Evolutionary conservation across 2,329 filamentous ascomycete species (phyloP), one percentile per base, ranked within the genome.

Genomic region (Hymenoscyphus scutula): DNA sequence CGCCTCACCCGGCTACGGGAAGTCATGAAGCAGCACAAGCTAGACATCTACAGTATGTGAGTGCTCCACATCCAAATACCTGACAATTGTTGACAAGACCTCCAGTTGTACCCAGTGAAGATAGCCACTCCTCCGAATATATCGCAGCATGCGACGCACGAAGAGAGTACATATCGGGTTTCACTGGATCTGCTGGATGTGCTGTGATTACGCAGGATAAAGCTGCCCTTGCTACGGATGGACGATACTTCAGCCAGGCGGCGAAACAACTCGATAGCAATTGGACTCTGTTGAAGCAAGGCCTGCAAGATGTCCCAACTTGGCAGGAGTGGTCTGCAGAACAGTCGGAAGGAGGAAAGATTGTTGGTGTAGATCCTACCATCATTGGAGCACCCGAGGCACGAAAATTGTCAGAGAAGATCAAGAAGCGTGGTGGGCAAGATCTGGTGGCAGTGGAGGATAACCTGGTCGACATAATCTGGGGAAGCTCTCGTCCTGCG

Each of bases 241-340:
- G 95, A 32, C 89, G 95, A 68, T 99, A 99, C 78, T 99, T 98
- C 82, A 98, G 96, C 78, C 95, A 99, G 77, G 95, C 95, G 29
- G 81, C 87, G 65, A 91, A 93, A 72, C 92, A 99, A 76, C 85
- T 99, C 32, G 95, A 98, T 75, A 79, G 77, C 71, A 98, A 98
- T 76, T 99, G 95, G 95, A 80, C 85, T 57, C 81, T 99, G 48
- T 81, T 99, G 65, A 99, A 97, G 80, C 92, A 96, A 72, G 95
- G 95, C 5, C 82, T 97, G 56, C 91, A 95, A 73, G 92, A 96
- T 76, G 92, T 97, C 10, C 94, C 92, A 1, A 98, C 94, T 0
- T 99, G 95, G 91, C 92, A 97, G 74, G 95, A 98, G 76, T 99
- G 95, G 95, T 87, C 88, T 17, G 89, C 90, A 37, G 90, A 95